Percentiles rank a stretch among this genome's conserved stretches.
These are phyloP conservation scores for Eucalyptus paniculata DNA, from an alignment of 345 rosid species.

Conservation along the genomic window DNA sequence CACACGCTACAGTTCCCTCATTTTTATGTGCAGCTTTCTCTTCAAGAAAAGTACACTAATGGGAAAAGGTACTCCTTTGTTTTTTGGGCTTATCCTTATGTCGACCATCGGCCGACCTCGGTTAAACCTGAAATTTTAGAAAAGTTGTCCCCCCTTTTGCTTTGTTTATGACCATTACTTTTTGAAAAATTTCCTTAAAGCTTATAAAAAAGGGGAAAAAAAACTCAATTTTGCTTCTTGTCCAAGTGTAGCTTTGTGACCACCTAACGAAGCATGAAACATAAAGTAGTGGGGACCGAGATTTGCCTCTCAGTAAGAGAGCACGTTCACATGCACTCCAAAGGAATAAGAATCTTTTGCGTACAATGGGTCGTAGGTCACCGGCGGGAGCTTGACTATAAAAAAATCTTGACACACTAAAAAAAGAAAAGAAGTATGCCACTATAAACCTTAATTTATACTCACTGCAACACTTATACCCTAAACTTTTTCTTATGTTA, in stretches of 20 bases:
- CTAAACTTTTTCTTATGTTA: neutral
- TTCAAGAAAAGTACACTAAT: neutral
- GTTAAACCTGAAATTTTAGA: neutral
- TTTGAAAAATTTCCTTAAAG: neutral
- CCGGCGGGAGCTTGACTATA: neutral
- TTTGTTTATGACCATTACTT: neutral
- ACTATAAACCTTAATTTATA: neutral
- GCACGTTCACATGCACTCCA: neutral
- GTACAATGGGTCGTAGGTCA: neutral
- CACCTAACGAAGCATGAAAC: neutral
- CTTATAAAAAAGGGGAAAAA: neutral
- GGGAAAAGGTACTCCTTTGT: neutral
- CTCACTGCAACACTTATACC: neutral
- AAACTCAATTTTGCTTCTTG: neutral
- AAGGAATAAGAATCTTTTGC: neutral
- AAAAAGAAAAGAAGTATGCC: neutral
- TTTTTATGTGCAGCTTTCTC: neutral
- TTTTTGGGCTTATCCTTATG: neutral
- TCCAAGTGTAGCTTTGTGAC: neutral
- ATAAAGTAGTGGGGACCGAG: neutral
- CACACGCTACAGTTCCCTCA: neutral
- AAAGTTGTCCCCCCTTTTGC: neutral
- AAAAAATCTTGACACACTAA: neutral
- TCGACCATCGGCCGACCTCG: neutral
- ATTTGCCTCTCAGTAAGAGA: neutral